Base-by-base conservation (phyloP, 2,329 filamentous ascomycete species). In the Paecilomyces sp. region DNA sequence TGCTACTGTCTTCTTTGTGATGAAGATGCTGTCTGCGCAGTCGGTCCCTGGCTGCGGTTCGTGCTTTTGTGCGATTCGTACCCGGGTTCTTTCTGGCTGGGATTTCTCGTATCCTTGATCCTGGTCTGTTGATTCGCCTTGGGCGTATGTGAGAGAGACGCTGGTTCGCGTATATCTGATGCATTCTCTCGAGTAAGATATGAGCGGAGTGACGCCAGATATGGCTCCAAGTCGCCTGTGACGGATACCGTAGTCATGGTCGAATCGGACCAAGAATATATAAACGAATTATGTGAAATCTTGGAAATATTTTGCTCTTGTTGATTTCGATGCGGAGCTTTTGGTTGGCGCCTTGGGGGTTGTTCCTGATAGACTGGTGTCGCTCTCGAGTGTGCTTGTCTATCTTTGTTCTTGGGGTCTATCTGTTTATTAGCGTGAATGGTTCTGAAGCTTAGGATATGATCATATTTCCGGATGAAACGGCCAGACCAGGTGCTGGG, bases 11-110 rank as follows among this genome's bases (percentile, higher is more conserved):
- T 11, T 53, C 15, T 30, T 24, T 24, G 18, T 22, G 51, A 47
- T 2, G n/a, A 18, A 47, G 41, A 18, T 22, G 41, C 41, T 8
- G 41, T 18, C 18, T 47, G 15, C 15, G 41, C 18, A 47, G 41
- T 47, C 41, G n/a, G 6, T 18, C 41, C 18, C 5, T 47, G 41
- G n/a, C 9, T 18, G 41, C 18, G n/a, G 41, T 24, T 25, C 51
- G 24, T 53, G 51, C 51, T 53, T 47, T 18, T n/a, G 41, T 18
- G n/a, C 18, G 41, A 47, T 18, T 47, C 41, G n/a, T 18, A 47
- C 41, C 57, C 56, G 72, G 76, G 79, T 58, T 73, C 79, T 65
- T 69, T 79, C 62, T 76, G 59, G 36, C 61, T 41, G 57, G 58
- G 50, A 30, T 52, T 25, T 2, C 24, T 13, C n/a, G 50, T 34